Evolutionary conservation across 352 stramenopile genomes (phyloP).

Genomic region (Pythium catenulatum): DNA sequence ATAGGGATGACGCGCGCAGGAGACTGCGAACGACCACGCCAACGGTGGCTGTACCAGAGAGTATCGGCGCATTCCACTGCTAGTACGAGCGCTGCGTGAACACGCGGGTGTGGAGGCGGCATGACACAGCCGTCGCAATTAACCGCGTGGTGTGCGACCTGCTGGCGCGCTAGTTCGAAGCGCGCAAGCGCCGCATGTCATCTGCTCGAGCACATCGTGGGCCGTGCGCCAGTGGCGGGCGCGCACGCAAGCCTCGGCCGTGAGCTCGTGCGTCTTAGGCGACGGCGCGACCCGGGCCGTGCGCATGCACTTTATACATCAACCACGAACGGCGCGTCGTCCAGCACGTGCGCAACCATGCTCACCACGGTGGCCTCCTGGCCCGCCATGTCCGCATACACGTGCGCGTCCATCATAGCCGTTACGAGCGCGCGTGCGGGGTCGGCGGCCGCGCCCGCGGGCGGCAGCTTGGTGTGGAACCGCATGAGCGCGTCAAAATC

Average conservation of each 20-base stretch:
- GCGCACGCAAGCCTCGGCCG: constrained; percentile 75
- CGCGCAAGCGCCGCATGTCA: no score
- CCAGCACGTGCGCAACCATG: constrained; percentile 83
- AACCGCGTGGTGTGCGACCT: no score
- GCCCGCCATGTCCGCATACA: constrained; percentile 82
- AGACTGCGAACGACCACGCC: no score
- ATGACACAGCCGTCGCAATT: no score
- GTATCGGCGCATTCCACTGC: no score
- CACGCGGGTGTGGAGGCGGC: no score
- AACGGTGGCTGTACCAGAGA: no score
- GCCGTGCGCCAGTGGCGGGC: constrained; percentile 76
- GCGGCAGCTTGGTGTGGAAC: constrained; percentile 74
- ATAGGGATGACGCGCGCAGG: no score
- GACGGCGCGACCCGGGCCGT: constrained; percentile 78
- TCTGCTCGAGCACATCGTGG: constrained; percentile 82
- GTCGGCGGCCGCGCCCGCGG: constrained; percentile 59
- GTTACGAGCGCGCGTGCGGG: constrained; percentile 70
- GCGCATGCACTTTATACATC: constrained; percentile 79
- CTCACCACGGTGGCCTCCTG: constrained; percentile 88
- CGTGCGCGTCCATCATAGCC: constrained; percentile 75
- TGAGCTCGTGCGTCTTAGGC: constrained; percentile 83
- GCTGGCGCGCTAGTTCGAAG: no score
- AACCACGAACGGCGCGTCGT: constrained; percentile 76
- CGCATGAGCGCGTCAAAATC: constrained; percentile 82
- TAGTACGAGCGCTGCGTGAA: no score